phyloP scores from a whole-genome alignment of 805 yeast species.

The Lipomyces chichibuensis region DNA sequence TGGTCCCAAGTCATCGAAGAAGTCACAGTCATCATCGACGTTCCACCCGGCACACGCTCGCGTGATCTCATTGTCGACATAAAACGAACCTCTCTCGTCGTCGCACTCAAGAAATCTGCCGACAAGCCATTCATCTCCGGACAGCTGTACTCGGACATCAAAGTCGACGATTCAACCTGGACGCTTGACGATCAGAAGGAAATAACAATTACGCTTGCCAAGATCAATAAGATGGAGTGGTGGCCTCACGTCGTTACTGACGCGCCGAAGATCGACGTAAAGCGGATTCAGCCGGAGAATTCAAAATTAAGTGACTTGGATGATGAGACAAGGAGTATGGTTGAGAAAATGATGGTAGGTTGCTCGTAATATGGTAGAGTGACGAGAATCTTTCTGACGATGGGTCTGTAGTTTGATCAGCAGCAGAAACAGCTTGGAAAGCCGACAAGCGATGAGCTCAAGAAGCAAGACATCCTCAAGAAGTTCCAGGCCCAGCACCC shows the following conservation, averaged over 20 bases:
- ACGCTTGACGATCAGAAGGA: constrained; percentile 48
- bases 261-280: constrained; percentile 50
- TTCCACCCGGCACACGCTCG: constrained; percentile 45
- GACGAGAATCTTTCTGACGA: neutral
- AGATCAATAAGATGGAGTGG: constrained; percentile 48
- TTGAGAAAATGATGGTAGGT: constrained; percentile 51
- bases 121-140: constrained; percentile 41
- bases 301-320: constrained; percentile 49
- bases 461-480: constrained; percentile 44
- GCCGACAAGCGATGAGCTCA: constrained; percentile 47
- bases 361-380: neutral
- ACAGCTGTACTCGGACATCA: constrained; percentile 43
- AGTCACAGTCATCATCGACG: constrained; percentile 45
- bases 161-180: constrained; percentile 48
- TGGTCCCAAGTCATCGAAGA: constrained; percentile 52
- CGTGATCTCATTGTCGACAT: constrained; percentile 44
- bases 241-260: constrained; percentile 52
- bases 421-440: constrained; percentile 47
- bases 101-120: constrained; percentile 35
- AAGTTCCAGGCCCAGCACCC: constrained; percentile 51
- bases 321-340: constrained; percentile 49
- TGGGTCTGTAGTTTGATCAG: constrained; percentile 44
- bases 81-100: constrained; percentile 36
- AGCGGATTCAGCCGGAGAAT: constrained; percentile 49
- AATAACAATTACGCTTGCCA: constrained; percentile 46